Percentiles rank a stretch among this genome's conserved stretches.
Conservation (phyloP, 2,329 filamentous ascomycete species). For the Aspergillus piperis region DNA sequence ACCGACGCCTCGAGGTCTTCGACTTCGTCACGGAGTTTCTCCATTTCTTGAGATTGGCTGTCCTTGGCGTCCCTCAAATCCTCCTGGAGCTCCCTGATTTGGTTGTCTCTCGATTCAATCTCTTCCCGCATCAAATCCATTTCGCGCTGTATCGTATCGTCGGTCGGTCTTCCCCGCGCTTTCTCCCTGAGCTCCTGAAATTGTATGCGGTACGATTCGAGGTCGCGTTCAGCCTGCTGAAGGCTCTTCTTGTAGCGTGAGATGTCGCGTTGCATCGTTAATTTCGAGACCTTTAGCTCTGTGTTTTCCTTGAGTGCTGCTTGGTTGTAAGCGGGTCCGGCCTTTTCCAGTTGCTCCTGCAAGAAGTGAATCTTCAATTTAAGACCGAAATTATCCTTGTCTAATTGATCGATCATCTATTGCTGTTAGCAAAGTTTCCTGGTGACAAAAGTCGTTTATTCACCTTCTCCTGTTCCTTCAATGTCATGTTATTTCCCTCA, state of each 20-base stretch:
- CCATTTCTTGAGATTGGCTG: constrained; percentile 58
- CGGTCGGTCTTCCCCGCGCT: constrained; percentile 71
- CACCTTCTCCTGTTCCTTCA: constrained; percentile 92
- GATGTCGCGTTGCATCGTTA: constrained; percentile 86
- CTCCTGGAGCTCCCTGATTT: constrained; percentile 47
- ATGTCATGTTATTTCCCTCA: constrained; percentile 78
- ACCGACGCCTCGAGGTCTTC: constrained; percentile 74
- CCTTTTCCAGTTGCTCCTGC: constrained; percentile 83
- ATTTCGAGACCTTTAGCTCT: constrained; percentile 88
- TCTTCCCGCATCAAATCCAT: constrained; percentile 54
- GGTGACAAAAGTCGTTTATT: background rate
- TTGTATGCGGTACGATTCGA: constrained; percentile 80
- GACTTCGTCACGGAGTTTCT: constrained; percentile 71
- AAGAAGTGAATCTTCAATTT: constrained; percentile 98
- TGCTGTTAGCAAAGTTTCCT: constrained; percentile 16
- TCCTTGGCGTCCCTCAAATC: constrained; percentile 60
- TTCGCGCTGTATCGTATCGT: constrained; percentile 68
- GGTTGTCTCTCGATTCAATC: constrained; percentile 49
- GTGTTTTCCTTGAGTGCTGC: constrained; percentile 91
- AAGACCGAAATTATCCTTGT: constrained; percentile 97
- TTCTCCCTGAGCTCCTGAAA: constrained; percentile 81
- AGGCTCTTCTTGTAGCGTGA: constrained; percentile 84
- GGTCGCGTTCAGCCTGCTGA: constrained; percentile 76
- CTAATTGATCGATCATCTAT: constrained; percentile 82
- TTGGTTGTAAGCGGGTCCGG: constrained; percentile 86